Conservation (phyloP, 2,329 filamentous ascomycete species). For the Pseudofabraea citricarpa region DNA sequence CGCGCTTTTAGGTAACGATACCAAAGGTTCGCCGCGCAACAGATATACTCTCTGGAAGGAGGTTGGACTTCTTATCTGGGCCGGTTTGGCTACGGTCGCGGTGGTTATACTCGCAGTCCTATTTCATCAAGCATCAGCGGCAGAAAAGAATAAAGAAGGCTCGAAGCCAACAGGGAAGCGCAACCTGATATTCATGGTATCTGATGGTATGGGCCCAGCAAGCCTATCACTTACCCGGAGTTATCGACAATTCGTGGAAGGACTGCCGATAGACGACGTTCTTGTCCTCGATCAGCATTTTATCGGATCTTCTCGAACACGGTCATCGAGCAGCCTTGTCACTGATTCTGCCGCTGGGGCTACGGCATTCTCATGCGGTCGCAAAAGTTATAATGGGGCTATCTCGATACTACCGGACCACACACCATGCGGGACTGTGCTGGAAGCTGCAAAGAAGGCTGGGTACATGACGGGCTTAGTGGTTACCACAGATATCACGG, state of each 20-base stretch:
- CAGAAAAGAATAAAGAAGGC: slow-evolving; percentile 18
- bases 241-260: slow-evolving; percentile 74
- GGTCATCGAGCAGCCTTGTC: slow-evolving; percentile 77
- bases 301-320: slow-evolving; percentile 83
- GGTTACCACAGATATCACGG: slow-evolving; percentile 90
- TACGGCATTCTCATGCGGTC: slow-evolving; percentile 88
- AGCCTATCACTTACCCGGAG: slow-evolving; percentile 81
- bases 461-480: slow-evolving; percentile 93
- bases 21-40: slow-evolving; percentile 20
- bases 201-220: slow-evolving; percentile 95
- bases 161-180: slow-evolving; percentile 59
- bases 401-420: slow-evolving; percentile 85
- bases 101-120: slow-evolving; percentile 79
- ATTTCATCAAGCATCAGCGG: slow-evolving; percentile 61
- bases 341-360: slow-evolving; percentile 97
- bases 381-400: slow-evolving; percentile 95
- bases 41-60: slow-evolving; percentile 64
- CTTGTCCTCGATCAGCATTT: slow-evolving; percentile 82
- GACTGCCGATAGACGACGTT: slow-evolving; percentile 68
- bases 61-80: slow-evolving; percentile 75
- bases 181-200: slow-evolving; percentile 98
- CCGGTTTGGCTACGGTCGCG: slow-evolving; percentile 70
- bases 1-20: slow-evolving; percentile 27
- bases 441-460: slow-evolving; percentile 88
- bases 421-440: slow-evolving; percentile 81